A percentile compares a stretch with the other conserved stretches of the same genome.
Conservation (phyloP, 352 stramenopile species). For the Blastocystis sp. region DNA sequence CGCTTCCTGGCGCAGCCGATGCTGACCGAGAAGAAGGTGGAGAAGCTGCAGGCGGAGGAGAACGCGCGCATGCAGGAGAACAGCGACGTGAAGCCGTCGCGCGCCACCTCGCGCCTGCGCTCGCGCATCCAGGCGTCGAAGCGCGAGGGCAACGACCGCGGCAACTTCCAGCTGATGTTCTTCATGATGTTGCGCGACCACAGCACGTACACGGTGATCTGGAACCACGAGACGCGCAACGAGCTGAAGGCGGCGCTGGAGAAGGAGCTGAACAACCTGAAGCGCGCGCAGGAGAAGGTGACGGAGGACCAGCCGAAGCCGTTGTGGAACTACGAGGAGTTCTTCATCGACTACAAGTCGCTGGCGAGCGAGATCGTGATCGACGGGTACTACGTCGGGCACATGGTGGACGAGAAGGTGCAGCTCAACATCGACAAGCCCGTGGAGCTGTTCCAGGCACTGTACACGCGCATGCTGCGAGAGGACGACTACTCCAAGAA, state of each 20-base stretch:
- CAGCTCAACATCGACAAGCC: slow-evolving; percentile 69
- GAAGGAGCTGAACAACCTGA: slow-evolving; percentile 78
- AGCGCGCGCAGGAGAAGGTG: slow-evolving; percentile 71
- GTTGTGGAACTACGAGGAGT: slow-evolving; percentile 93
- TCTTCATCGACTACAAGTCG: slow-evolving; percentile 83
- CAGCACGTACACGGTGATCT: slow-evolving; percentile 85
- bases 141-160: slow-evolving; percentile 71
- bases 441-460: slow-evolving; percentile 75
- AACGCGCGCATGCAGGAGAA: slow-evolving; percentile 74
- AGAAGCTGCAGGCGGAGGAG: slow-evolving; percentile 83
- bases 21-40: slow-evolving; percentile 78
- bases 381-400: slow-evolving; percentile 83
- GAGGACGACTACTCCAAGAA: slow-evolving; percentile 74
- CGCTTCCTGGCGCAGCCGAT: slow-evolving; percentile 81
- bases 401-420: slow-evolving; percentile 74
- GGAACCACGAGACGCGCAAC: slow-evolving; percentile 83
- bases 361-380: slow-evolving; percentile 82
- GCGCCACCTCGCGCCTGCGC: slow-evolving; percentile 71
- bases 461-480: slow-evolving; percentile 76
- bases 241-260: slow-evolving; percentile 83
- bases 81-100: slow-evolving; percentile 73
- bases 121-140: slow-evolving; percentile 73
- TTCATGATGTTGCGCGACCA: slow-evolving; percentile 87
- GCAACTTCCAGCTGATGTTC: slow-evolving; percentile 92
- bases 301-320: slow-evolving; percentile 76